These are phyloP conservation scores for Debaryomycetaceae sp. DNA, from an alignment of 1,139 yeast genomes.

Conservation along the genomic window DNA sequence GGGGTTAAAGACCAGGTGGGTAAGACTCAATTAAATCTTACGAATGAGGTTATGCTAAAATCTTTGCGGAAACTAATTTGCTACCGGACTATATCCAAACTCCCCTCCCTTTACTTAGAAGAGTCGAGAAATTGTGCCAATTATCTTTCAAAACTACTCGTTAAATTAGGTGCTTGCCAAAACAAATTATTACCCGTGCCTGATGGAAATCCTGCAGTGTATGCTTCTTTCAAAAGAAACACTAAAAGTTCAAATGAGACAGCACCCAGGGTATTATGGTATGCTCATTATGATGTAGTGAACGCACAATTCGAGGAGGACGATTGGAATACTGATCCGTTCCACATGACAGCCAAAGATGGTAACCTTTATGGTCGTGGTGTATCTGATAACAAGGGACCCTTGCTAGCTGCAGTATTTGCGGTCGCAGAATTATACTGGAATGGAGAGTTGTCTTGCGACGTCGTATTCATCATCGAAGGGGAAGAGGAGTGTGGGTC, in stretches of 20 bases:
- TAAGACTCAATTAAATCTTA: slow-evolving; percentile 5
- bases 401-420: slow-evolving; percentile 81
- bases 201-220: slow-evolving; percentile 79
- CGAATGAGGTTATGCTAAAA: slow-evolving; percentile 60
- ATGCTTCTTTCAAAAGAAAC: slow-evolving; percentile 61
- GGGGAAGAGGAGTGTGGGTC: slow-evolving; percentile 97
- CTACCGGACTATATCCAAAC: slow-evolving; percentile 74
- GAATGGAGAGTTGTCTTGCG: slow-evolving; percentile 53
- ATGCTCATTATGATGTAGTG: slow-evolving; percentile 96
- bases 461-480: slow-evolving; percentile 80
- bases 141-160: slow-evolving; percentile 59
- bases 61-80: slow-evolving; percentile 61
- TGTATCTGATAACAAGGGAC: slow-evolving; percentile 93
- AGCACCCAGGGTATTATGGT: slow-evolving; percentile 61
- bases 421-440: slow-evolving; percentile 75
- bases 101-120: slow-evolving; percentile 61
- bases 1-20: neutral
- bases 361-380: slow-evolving; percentile 93
- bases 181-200: slow-evolving; percentile 70
- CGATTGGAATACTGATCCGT: slow-evolving; percentile 80
- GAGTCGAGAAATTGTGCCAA: slow-evolving; percentile 89
- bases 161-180: slow-evolving; percentile 66
- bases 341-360: slow-evolving; percentile 65
- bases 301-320: slow-evolving; percentile 48
- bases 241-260: slow-evolving; percentile 5